Evolutionary conservation across 441 rosid genomes (phyloP).

Genomic region (Dalechampia spathulata): DNA sequence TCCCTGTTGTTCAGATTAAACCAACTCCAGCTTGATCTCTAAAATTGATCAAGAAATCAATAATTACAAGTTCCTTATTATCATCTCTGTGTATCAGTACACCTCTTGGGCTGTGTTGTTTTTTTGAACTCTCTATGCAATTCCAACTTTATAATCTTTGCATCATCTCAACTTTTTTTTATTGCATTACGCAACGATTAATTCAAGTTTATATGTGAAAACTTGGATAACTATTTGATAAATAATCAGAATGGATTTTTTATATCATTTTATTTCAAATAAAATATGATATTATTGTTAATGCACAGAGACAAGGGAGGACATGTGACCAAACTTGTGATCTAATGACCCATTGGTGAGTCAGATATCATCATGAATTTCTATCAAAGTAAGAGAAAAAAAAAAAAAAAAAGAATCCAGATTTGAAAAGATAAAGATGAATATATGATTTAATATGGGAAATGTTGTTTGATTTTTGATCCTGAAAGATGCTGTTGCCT

Average conservation of each 20-base stretch:
- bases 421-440: no score
- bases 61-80: not conserved
- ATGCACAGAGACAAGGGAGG: not conserved
- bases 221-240: no score
- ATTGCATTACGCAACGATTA: no score
- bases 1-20: constrained; percentile 37
- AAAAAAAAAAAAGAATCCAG: not conserved
- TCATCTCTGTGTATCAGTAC: not conserved
- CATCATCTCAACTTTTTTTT: no score
- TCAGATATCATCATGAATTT: not conserved
- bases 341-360: constrained; percentile 8
- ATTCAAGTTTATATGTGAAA: no score
- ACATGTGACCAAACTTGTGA: constrained; percentile 11
- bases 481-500: constrained; percentile 1
- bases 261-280: no score
- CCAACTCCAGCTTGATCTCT: constrained; percentile 21
- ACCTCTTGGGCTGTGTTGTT: not conserved
- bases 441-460: no score
- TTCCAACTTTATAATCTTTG: constrained; percentile 3
- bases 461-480: not conserved
- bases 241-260: no score
- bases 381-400: not conserved
- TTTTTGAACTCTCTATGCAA: constrained; percentile 1
- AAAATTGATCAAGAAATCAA: not conserved
- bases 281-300: no score